Evolutionary conservation across 805 yeast species (phyloP), one percentile per base, ranked within the genome.

Genomic region (Candida railenensis): DNA sequence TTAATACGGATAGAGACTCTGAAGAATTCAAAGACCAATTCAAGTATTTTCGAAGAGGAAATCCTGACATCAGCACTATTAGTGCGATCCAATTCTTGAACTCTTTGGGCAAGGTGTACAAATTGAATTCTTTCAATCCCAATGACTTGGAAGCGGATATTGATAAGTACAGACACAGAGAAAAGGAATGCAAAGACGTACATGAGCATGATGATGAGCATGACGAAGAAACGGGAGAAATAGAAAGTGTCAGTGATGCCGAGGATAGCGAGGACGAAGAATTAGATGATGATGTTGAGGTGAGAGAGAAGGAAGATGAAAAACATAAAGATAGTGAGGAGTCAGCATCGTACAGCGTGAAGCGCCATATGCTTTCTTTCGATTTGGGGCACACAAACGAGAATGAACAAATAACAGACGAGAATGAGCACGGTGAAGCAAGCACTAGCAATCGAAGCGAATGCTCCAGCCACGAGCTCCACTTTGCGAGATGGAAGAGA

Each of bases 71-170:
- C 7, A 15, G n/a, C 18, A 15, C 7, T 15, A 45, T 2, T 9
- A 46, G 53, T 28, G 56, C 46, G 19, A 39, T 52, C 12, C 56
- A 57, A 22, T 53, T 54, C 39, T 48, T 58, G 34, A 53, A 57
- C 34, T 39, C 48, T n/a, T 46, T 58, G 41, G 37, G 50, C 18
- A 48, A 42, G 34, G 22, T 40, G 4, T 57, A 52, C 37, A 57
- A 57, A 45, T 36, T 58, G 38, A 28, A 36, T n/a, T 22, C 43
- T 4, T 54, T 56, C 34, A 54, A 57, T 34, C 54, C 56, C 4
- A 51, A 48, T 32, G 46, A 52, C 14, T 33, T 48, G 12, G 54
- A 49, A 21, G 37, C 41, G n/a, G 59, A 55, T 45, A 56, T 56
- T 18, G 53, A 52, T 37, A 53, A 54, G 36, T 56, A 30, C 22